Percentiles rank a stretch among this genome's conserved stretches.
phyloP scores from a whole-genome alignment of 345 rosid genomes.

The Murraya koenigii region DNA sequence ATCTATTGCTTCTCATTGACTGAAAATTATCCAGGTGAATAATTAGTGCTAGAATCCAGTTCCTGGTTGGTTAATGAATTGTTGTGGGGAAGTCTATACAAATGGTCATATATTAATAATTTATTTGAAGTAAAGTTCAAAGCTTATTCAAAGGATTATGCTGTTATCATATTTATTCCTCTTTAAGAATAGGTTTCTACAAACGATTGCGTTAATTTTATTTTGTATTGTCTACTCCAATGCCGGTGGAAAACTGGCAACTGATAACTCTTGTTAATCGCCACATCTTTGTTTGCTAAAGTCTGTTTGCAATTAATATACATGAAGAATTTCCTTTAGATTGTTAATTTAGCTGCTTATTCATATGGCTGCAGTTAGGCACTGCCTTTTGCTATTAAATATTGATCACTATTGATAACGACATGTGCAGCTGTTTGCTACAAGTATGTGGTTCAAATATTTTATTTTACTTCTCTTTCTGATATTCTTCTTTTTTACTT shows the following conservation, averaged over 20 bases:
- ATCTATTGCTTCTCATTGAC: not conserved
- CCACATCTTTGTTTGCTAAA: not conserved
- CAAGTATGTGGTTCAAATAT: slow-evolving; percentile 3
- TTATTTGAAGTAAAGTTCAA: not conserved
- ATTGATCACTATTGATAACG: not conserved
- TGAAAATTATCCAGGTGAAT: not conserved
- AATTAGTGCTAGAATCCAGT: not conserved
- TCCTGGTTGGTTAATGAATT: not conserved
- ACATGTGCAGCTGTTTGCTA: not conserved
- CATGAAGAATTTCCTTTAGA: not conserved
- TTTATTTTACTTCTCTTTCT: not conserved
- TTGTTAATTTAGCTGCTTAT: not conserved
- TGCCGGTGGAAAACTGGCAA: not conserved
- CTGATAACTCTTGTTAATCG: not conserved
- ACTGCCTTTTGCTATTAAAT: not conserved
- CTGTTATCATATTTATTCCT: not conserved
- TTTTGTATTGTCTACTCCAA: not conserved
- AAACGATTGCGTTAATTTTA: not conserved
- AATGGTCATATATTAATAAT: not conserved
- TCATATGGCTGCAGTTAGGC: not conserved
- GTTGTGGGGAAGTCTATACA: not conserved
- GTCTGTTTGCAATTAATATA: not conserved
- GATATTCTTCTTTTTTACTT: slow-evolving; percentile 17
- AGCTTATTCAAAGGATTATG: not conserved
- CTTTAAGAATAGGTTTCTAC: not conserved